Evolutionary conservation across 306 rosid species (phyloP).

Genomic region (Biancaea sappan): DNA sequence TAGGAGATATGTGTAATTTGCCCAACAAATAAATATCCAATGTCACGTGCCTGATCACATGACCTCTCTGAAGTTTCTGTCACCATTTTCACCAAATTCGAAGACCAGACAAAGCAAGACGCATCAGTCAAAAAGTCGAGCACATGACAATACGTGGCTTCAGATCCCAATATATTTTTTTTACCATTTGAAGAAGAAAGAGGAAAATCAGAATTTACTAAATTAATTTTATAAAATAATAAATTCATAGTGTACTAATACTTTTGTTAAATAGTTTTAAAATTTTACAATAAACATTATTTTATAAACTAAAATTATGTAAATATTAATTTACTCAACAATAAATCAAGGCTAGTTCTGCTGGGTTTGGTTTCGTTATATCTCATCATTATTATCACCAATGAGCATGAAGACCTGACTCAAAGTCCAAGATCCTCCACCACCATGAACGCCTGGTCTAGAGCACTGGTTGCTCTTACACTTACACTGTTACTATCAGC

Average conservation of each 20-base stretch:
- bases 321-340: no score
- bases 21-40: not conserved
- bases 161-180: conserved; percentile 41
- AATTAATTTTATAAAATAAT: no score
- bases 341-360: conserved; percentile 17
- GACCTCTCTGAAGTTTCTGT: conserved; percentile 19
- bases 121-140: conserved; percentile 29
- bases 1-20: no score
- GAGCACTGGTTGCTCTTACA: conserved; percentile 42
- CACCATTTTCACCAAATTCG: conserved; percentile 12
- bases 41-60: conserved; percentile 53
- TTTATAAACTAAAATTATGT: no score
- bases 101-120: not conserved
- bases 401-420: conserved; percentile 3
- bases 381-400: conserved; percentile 9
- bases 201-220: no score
- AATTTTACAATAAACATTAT: no score
- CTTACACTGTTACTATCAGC: conserved; percentile 35
- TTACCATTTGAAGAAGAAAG: conserved; percentile 16
- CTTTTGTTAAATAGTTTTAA: no score
- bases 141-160: no score
- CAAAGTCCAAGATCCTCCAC: conserved; percentile 15
- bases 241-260: no score
- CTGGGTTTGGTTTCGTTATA: not conserved
- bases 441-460: conserved; percentile 46